Conservation (phyloP, 139 green algal genomes). For the Closterium sp. region DNA sequence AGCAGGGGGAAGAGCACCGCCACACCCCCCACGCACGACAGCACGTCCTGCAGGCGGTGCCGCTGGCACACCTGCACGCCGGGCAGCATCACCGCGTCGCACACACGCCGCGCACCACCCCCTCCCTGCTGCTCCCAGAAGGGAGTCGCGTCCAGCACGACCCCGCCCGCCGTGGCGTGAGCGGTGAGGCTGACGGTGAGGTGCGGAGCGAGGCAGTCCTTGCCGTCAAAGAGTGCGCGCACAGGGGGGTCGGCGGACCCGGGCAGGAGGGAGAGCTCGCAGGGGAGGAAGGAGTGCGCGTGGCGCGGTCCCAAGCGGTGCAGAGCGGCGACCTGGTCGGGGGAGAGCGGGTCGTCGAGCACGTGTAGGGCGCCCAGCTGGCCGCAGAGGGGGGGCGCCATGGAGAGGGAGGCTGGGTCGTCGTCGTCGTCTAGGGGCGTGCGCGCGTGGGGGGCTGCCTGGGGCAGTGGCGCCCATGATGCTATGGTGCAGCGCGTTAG, state of each 20-base stretch:
- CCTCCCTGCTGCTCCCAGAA: neutral
- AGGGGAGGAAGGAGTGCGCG: slow-evolving; percentile 43
- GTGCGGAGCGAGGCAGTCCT: slow-evolving; percentile 26
- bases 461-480: neutral
- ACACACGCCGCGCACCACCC: neutral
- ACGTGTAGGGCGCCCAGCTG: slow-evolving; percentile 35
- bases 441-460: neutral
- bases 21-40: slow-evolving; percentile 39
- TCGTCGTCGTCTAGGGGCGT: neutral
- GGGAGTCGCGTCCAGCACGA: neutral
- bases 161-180: neutral
- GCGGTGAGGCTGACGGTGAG: slow-evolving; percentile 33
- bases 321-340: slow-evolving; percentile 17
- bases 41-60: slow-evolving; percentile 34
- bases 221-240: slow-evolving; percentile 21
- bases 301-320: slow-evolving; percentile 20
- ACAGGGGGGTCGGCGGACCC: neutral
- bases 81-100: neutral
- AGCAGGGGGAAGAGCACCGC: slow-evolving; percentile 37
- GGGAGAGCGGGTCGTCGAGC: slow-evolving; percentile 34
- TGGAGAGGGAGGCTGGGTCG: neutral
- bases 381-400: slow-evolving; percentile 23
- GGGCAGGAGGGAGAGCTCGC: neutral
- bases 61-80: slow-evolving; percentile 23
- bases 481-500: slow-evolving; percentile 34